Evolutionary conservation across 192 early-diverging fungal genomes (phyloP).

Genomic region (Entomortierella chlamydospora): DNA sequence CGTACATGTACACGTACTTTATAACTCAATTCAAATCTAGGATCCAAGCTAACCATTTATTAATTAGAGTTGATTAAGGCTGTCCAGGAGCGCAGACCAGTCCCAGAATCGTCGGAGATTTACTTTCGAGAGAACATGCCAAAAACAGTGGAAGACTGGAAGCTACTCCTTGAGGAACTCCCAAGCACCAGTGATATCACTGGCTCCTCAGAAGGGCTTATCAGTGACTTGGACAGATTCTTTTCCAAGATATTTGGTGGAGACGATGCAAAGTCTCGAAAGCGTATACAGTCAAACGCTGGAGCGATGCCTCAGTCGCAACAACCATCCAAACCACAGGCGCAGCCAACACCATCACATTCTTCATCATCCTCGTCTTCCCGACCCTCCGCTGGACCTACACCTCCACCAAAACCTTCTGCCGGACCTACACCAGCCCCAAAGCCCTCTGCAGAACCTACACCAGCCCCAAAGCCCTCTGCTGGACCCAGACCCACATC

Average conservation of each 20-base stretch:
- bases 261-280: constrained; percentile 7
- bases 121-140: constrained; percentile 36
- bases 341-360: neutral
- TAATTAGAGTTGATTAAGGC: constrained; percentile 32
- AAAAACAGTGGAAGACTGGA: constrained; percentile 19
- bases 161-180: constrained; percentile 15
- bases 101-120: constrained; percentile 24
- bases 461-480: constrained; percentile 5
- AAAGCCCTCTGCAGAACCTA: neutral
- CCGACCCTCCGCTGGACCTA: too few relatives aligned
- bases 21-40: too few relatives aligned
- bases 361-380: neutral
- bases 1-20: neutral
- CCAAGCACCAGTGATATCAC: neutral
- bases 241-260: constrained; percentile 24
- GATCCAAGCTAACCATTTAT: too few relatives aligned
- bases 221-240: constrained; percentile 40
- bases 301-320: neutral
- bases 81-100: constrained; percentile 22
- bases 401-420: too few relatives aligned
- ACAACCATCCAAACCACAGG: neutral
- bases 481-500: too few relatives aligned
- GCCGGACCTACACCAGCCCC: too few relatives aligned
- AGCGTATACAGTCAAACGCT: neutral
- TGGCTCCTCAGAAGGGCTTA: neutral